Evolutionary conservation across 176 grass and related monocot genomes (phyloP).

Genomic region (Zea mays): Zm-B73-REFERENCE-NAM-5.0 NC_050101.1:150996501-150997000

Average conservation of each 20-base stretch:
- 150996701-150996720: conserved; percentile 84
- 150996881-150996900: conserved; percentile 59
- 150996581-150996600: conserved; percentile 93
- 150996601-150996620: conserved; percentile 82
- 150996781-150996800: conserved; percentile 48
- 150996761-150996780: conserved; percentile 65
- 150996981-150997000: conserved; percentile 64
- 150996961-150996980: conserved; percentile 76
- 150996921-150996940: conserved; percentile 79
- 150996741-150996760: conserved; percentile 77
- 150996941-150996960: conserved; percentile 48
- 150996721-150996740: conserved; percentile 73
- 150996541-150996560: conserved; percentile 65
- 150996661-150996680: conserved; percentile 70
- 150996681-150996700: conserved; percentile 72
- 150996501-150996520: conserved; percentile 67
- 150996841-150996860: conserved; percentile 52
- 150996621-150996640: conserved; percentile 66
- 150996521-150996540: conserved; percentile 85
- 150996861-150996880: conserved; percentile 91
- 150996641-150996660: conserved; percentile 81
- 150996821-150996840: conserved; percentile 70
- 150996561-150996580: conserved; percentile 73
- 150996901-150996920: conserved; percentile 70
- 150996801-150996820: conserved; percentile 71